These are phyloP conservation scores for Colletotrichum sidae DNA, from an alignment of 2,329 filamentous ascomycete species.

Conservation along the genomic window DNA sequence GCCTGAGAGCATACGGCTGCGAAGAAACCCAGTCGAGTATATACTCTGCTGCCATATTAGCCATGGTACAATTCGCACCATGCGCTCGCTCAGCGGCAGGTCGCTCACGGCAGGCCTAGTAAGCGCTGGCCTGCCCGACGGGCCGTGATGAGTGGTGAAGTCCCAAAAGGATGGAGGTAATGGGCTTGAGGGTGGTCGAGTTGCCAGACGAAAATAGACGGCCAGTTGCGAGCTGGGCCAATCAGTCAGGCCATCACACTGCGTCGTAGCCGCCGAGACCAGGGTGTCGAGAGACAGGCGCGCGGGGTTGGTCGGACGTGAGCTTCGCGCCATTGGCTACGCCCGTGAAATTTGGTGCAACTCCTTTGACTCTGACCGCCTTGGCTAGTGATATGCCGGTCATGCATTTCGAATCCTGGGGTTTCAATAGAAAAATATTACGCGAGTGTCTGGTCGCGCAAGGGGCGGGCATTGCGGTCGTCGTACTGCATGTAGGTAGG, in stretches of 20 bases:
- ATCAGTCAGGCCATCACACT: constrained; percentile 47
- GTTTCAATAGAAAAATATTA: constrained; percentile 21
- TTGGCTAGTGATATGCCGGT: constrained; percentile 22
- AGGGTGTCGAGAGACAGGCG: constrained; percentile 35
- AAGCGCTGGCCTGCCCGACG: constrained; percentile 36
- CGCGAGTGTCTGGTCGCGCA: constrained; percentile 21
- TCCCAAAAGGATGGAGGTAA: constrained; percentile 29
- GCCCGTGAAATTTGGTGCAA: constrained; percentile 14
- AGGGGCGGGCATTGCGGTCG: background rate
- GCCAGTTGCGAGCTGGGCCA: constrained; percentile 40
- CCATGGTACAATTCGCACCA: constrained; percentile 1
- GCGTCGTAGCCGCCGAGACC: constrained; percentile 42
- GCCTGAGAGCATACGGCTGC: constrained; percentile 17
- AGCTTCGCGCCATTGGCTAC: constrained; percentile 28
- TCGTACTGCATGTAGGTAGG: too few species aligned
- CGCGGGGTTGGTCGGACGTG: constrained; percentile 36
- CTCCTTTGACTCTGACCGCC: constrained; percentile 25
- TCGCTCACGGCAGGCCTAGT: constrained; percentile 27
- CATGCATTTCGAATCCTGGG: constrained; percentile 7
- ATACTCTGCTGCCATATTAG: constrained; percentile 28
- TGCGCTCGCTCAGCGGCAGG: constrained; percentile 14
- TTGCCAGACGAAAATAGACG: constrained; percentile 35
- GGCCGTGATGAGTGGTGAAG: constrained; percentile 33
- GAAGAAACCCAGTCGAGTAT: constrained; percentile 33
- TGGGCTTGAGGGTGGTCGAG: constrained; percentile 20